Base-by-base conservation (phyloP, 2,329 filamentous ascomycete genomes). In the Aureobasidium vineae region DNA sequence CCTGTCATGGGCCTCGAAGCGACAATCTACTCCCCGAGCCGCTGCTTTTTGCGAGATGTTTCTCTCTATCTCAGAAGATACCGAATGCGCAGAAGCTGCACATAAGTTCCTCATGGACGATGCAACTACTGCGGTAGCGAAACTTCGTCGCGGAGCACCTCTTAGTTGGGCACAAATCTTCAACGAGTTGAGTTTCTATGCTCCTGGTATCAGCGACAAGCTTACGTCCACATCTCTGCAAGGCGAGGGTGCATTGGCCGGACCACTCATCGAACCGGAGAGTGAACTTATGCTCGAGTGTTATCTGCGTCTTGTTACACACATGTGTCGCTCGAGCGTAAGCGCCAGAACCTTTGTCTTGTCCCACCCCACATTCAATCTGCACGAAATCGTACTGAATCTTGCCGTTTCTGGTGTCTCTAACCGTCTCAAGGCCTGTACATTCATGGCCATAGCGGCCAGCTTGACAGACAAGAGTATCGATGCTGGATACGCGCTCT, bases 41-140 rank as follows among this genome's bases (percentile, higher is more conserved):
- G 95, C 92, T 68, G 93, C 94, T 15, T 99, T 98, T 72, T 99
- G 95, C 77, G 94, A 98, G 75, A 94, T 99, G 88, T 82, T 99
- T 19, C 90, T 92, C 73, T 90, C 93, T 1, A 88, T 99, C 56
- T 91, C 95, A 0, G 88, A 89, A 61, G 92, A 92, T 63, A 86
- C 91, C 64, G 86, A 90, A 63, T 95, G 91, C 72, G 94, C 95
- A 33, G 88, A 89, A 64, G 85, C 90, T 19, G 92, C 94, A 0
- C 94, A 99, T 75, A 87, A 88, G 59, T 99, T 99, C 74, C 81
- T 99, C 19, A 83, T 95, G 2, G 94, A 97, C 71, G 95, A 99
- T 74, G 87, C 90, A 2, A 84, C 87, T 67, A 71, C 72, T 1
- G 73, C 88, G 57, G 83, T 88, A 6, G 86, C 88, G 3, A 95